phyloP scores from a whole-genome alignment of 768 basidiomycete genomes.

The Imleria badia region DNA sequence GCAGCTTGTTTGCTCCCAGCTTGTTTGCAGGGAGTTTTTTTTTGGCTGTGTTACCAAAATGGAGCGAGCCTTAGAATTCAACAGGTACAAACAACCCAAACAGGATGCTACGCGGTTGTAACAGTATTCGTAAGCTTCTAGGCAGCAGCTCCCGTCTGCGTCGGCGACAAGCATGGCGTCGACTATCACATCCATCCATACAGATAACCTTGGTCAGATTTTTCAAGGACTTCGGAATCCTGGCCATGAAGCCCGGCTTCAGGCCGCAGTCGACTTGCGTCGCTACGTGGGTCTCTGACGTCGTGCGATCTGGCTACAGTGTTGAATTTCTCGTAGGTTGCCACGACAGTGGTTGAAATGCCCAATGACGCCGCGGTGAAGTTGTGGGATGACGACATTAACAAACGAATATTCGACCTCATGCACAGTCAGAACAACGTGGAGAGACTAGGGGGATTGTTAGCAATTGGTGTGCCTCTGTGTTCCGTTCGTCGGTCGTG shows the following conservation, averaged over 20 bases:
- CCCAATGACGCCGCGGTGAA: slow-evolving; percentile 78
- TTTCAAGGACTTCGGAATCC: slow-evolving; percentile 67
- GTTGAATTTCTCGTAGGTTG: slow-evolving; percentile 49
- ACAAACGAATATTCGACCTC: slow-evolving; percentile 73
- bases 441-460: slow-evolving; percentile 83
- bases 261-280: slow-evolving; percentile 70
- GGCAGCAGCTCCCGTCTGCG: slow-evolving; percentile 4
- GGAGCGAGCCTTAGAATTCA: slow-evolving; percentile 25
- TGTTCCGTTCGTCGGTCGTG: neutral
- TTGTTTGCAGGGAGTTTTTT: too few species aligned
- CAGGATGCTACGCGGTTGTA: neutral
- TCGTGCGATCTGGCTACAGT: slow-evolving; percentile 5
- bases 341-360: slow-evolving; percentile 73
- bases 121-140: slow-evolving; percentile 11
- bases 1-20: neutral
- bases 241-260: slow-evolving; percentile 59
- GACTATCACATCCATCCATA: slow-evolving; percentile 52
- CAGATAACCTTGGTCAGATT: slow-evolving; percentile 63
- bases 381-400: slow-evolving; percentile 85
- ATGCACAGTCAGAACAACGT: slow-evolving; percentile 76
- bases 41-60: slow-evolving; percentile 4
- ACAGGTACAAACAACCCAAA: slow-evolving; percentile 30
- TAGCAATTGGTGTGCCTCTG: slow-evolving; percentile 72
- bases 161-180: slow-evolving; percentile 55
- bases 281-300: slow-evolving; percentile 58